Evolutionary conservation across 2,329 filamentous ascomycete genomes (phyloP).

Genomic region (Cercospora brassicicola): DNA sequence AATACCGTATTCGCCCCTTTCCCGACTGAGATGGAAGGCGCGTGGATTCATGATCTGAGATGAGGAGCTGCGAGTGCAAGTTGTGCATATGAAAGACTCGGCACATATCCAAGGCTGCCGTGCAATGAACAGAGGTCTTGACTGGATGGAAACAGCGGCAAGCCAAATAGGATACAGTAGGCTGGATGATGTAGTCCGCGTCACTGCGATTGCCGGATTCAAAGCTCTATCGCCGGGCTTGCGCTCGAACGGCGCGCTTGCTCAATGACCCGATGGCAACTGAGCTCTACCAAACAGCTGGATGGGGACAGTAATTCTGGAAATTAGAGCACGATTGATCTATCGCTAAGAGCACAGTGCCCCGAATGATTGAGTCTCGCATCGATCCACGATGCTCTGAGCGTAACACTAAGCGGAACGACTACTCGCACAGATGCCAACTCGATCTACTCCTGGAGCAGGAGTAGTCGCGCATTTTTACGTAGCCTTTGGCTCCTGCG

Average conservation of each 20-base stretch:
- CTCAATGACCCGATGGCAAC: background rate
- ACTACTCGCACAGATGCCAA: background rate
- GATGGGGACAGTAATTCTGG: background rate
- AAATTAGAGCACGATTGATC: background rate
- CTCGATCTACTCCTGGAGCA: background rate
- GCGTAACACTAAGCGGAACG: background rate
- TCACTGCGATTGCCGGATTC: background rate
- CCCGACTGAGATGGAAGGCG: conserved; percentile 9
- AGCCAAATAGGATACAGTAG: background rate
- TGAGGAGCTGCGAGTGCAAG: background rate
- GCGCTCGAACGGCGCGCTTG: background rate
- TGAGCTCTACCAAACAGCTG: background rate
- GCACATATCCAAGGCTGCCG: background rate
- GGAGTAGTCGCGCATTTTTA: background rate
- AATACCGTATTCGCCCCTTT: conserved; percentile 17
- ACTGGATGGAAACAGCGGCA: background rate
- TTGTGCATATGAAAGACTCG: background rate
- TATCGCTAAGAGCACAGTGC: background rate
- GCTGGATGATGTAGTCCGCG: background rate
- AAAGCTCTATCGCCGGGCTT: background rate
- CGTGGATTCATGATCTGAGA: conserved; percentile 16
- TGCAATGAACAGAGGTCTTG: background rate
- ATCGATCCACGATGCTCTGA: background rate
- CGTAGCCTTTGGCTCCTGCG: background rate
- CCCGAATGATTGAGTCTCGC: background rate